These are phyloP conservation scores for Wickerhamiella spandovensis DNA, from an alignment of 805 yeast species.

Conservation along the genomic window DNA sequence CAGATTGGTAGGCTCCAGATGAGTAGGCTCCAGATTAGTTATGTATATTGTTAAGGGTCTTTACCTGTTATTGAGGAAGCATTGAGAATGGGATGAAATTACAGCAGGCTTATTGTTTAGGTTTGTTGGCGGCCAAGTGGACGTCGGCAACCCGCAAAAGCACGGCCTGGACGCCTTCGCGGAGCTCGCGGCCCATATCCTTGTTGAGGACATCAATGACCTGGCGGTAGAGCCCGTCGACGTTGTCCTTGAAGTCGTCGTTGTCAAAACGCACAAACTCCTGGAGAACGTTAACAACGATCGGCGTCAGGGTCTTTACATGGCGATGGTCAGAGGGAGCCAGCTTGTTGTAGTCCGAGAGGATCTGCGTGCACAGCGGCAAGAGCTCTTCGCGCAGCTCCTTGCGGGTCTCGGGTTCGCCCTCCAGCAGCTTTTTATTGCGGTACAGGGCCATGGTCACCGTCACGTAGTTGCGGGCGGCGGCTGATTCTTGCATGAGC, in stretches of 20 bases:
- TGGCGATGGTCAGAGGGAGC: slow-evolving; percentile 63
- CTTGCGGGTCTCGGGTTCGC: slow-evolving; percentile 33
- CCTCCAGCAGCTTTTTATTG: slow-evolving; percentile 38
- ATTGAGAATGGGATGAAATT: no score
- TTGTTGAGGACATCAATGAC: slow-evolving; percentile 23
- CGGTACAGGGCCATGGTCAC: slow-evolving; percentile 69
- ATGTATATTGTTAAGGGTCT: no score
- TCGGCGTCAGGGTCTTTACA: slow-evolving; percentile 81
- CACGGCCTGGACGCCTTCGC: slow-evolving; percentile 24
- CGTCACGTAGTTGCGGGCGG: slow-evolving; percentile 76
- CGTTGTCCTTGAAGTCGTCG: slow-evolving; percentile 39
- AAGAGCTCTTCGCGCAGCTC: slow-evolving; percentile 41
- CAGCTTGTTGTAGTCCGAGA: slow-evolving; percentile 54
- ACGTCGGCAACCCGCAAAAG: slow-evolving; percentile 38
- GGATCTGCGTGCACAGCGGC: slow-evolving; percentile 58
- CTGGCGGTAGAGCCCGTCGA: slow-evolving; percentile 13
- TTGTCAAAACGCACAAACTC: slow-evolving; percentile 71
- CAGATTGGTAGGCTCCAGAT: no score
- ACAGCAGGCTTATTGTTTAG: no score
- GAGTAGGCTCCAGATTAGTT: no score
- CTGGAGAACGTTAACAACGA: slow-evolving; percentile 72
- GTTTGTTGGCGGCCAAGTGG: slow-evolving; percentile 2
- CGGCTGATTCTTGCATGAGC: slow-evolving; percentile 78
- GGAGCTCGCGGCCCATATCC: slow-evolving; percentile 25
- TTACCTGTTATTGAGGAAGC: no score